Conservation (phyloP, 169 alveolate genomes). For the Eimeria necatrix region DNA sequence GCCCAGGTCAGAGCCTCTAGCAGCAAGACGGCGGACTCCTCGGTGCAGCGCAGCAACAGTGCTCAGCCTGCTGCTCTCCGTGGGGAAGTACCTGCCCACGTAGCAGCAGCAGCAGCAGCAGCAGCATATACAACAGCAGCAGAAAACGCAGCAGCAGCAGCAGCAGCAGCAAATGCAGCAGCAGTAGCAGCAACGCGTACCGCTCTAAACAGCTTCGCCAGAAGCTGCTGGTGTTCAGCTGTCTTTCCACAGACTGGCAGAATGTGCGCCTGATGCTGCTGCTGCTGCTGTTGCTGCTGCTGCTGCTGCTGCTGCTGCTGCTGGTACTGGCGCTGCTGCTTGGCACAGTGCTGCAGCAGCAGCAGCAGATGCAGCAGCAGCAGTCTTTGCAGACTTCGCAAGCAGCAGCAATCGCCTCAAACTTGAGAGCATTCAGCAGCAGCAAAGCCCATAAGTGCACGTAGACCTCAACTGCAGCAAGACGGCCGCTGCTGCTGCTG, state of each 20-base stretch:
- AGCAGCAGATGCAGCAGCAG: slow-evolving; percentile 46
- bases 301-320: slow-evolving; percentile 47
- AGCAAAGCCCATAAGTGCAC: slow-evolving; percentile 26
- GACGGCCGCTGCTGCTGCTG: slow-evolving; percentile 38
- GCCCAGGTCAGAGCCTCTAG: background rate
- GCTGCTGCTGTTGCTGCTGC: slow-evolving; percentile 37
- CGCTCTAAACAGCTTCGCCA: background rate
- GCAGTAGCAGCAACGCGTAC: background rate
- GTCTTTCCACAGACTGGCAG: background rate
- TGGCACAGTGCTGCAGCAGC: slow-evolving; percentile 28
- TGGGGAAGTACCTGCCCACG: background rate
- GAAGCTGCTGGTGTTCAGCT: background rate
- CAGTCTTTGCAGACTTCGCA: slow-evolving; percentile 21
- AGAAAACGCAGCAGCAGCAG: background rate
- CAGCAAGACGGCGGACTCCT: background rate
- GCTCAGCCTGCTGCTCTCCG: background rate
- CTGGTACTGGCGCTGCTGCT: background rate
- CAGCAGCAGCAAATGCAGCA: background rate
- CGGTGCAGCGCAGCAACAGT: background rate
- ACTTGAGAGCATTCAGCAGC: slow-evolving; percentile 23
- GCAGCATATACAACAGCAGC: background rate
- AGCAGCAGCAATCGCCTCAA: slow-evolving; percentile 32
- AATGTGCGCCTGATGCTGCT: background rate
- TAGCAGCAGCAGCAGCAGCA: background rate
- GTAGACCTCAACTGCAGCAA: slow-evolving; percentile 43